Base-by-base conservation (phyloP, 2,329 filamentous ascomycete species). In the Pyrenochaeta sp. region DNA sequence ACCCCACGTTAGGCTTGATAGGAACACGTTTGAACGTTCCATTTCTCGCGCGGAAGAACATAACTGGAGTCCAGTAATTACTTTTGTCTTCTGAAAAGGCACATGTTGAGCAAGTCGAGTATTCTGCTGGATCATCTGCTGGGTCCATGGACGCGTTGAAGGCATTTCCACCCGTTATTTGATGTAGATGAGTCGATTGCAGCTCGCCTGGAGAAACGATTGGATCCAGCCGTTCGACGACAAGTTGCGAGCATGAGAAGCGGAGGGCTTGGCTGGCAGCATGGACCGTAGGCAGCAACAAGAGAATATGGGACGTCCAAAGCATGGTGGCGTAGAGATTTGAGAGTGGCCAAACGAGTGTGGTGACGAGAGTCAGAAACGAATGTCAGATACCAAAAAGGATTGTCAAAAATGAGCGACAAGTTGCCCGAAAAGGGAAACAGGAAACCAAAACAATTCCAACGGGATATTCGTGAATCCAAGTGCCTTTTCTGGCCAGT, bases 101-200 rank as follows among this genome's bases (percentile, higher is more conserved):
- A 56, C 77, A 80, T 0, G 76, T 78, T 1, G 78, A 79, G 66
- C 78, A 80, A 4, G 65, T 69, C 3, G 69, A 67, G 58, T 57
- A 55, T 17, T 60, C 58, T 14, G 66, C 52, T 1, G 37, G 9
- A 21, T 40, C 58, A 56, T 70, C 68, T 7, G 56, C 56, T 17
- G 54, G 66, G 31, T 73, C 64, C 78, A 81, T 81, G 1, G 78
- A 72, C 10, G 72, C 67, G 52, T 81, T 80, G 71, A 81, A 81
- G 1, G 76, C 77, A 55, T 81, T 77, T 2, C 79, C 79, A 18
- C 76, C 76, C 4, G 73, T 75, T 37, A 78, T 70, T 58, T 78
- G 76, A 56, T 78, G 75, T 49, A 72, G 60, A 47, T 78, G 75
- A 1, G 73, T 68, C 0, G 73, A 74, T 1, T 65, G 72, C 2